These are phyloP conservation scores for Xylaria intraflava DNA, from an alignment of 495 filamentous ascomycete species.

Conservation along the genomic window DNA sequence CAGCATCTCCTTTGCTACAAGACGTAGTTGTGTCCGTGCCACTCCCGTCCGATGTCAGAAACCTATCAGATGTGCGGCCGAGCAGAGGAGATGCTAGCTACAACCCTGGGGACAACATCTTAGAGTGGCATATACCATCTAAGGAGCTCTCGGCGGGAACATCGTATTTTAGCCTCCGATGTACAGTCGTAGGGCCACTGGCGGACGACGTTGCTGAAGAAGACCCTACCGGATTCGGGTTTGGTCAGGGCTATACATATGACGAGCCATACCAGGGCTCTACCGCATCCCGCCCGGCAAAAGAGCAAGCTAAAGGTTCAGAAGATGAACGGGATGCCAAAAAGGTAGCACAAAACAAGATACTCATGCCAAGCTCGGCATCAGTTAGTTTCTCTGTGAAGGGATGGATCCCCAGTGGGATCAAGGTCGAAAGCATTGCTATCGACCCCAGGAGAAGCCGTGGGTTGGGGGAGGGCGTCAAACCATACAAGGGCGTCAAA, in stretches of 20 bases:
- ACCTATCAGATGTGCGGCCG: constrained; percentile 76
- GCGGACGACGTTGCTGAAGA: constrained; percentile 55
- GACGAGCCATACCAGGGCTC: constrained; percentile 50
- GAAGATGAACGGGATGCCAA: constrained; percentile 41
- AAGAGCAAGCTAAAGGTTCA: constrained; percentile 34
- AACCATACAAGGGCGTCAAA: constrained; percentile 97
- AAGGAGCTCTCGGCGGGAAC: constrained; percentile 58
- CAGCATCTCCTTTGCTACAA: constrained; percentile 60
- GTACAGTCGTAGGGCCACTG: constrained; percentile 67
- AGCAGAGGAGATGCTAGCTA: constrained; percentile 81
- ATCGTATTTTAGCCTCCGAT: constrained; percentile 63
- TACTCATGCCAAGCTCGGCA: constrained; percentile 85
- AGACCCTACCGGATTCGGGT: constrained; percentile 43
- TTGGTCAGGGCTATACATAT: constrained; percentile 53
- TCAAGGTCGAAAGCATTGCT: constrained; percentile 82
- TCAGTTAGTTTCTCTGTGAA: constrained; percentile 84
- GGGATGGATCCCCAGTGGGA: constrained; percentile 91
- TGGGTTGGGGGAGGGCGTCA: constrained; percentile 79
- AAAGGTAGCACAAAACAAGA: constrained; percentile 63
- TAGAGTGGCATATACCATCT: constrained; percentile 80
- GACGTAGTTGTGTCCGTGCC: constrained; percentile 78
- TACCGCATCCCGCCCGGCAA: constrained; percentile 26
- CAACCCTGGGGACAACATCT: constrained; percentile 56
- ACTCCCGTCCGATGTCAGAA: constrained; percentile 72
- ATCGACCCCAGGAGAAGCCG: constrained; percentile 80